Base-by-base conservation (phyloP, 129 eudicot genomes). In the Apium graveolens region DNA sequence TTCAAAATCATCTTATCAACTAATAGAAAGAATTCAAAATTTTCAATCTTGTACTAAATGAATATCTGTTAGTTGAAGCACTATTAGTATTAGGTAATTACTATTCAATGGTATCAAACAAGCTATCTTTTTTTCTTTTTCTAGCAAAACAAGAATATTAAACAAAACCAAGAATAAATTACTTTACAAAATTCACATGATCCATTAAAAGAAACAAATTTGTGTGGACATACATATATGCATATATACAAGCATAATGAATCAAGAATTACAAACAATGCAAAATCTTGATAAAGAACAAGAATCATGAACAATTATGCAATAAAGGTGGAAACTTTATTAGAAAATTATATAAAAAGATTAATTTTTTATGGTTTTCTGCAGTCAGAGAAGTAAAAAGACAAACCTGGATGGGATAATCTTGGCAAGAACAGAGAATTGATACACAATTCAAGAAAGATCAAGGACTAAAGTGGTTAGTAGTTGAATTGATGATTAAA, bases 371-470 rank as follows among this genome's bases (percentile, higher is more conserved):
- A 49, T 49, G 57, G 1, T 49, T 60, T 0, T 10, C 10, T 60
- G 68, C 32, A 60, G 68, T n/a, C 11, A 26, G 27, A 60, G 27
- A 3, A 57, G 32, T 57, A 57, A 32, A 57, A 1, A 60, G 5
- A 26, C 16, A 60, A n/a, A 60, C 68, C 68, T 60, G 29, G 68
- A 10, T 60, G 32, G 68, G 68, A 60, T 26, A 60, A 60, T n/a
- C 29, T n/a, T n/a, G 68, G 68, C 68, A 60, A 26, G 24, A 18
- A 49, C 49, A 45, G 17, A 45, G 17, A 53, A 53, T 10, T 9
- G 66, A 57, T 57, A 60, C 68, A 60, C 68, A 60, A 60, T 13
- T 66, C 72, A 66, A 66, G 20, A 66, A 66, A 66, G 72, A 66
- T 66, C 0, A 5, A 65, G 20, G 21, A n/a, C 35, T 13, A 29